A percentile compares a stretch with the other conserved stretches of the same genome.
These are phyloP conservation scores for Pisolithus sp. DNA, from an alignment of 768 basidiomycete species.

Conservation along the genomic window DNA sequence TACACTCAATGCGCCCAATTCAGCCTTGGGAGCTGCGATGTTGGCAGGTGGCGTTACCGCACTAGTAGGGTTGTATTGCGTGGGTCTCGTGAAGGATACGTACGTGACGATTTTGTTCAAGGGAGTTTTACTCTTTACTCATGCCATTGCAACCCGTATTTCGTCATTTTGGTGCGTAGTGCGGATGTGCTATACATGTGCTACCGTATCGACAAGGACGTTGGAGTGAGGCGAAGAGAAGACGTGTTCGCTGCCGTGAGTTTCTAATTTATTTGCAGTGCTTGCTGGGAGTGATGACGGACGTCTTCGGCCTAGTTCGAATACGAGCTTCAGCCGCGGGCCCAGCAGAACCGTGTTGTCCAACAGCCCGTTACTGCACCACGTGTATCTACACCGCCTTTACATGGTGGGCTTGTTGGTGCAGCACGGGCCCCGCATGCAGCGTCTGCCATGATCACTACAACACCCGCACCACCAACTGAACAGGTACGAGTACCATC, in stretches of 20 bases:
- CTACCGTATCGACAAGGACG: conserved; percentile 57
- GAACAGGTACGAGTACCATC: background rate
- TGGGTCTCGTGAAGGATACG: conserved; percentile 75
- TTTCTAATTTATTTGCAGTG: conserved; percentile 1
- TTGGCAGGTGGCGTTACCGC: conserved; percentile 76
- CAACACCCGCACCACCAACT: background rate
- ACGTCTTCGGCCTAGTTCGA: conserved; percentile 28
- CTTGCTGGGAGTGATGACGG: conserved; percentile 2
- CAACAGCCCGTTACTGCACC: background rate
- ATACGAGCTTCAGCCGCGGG: conserved; percentile 29
- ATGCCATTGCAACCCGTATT: background rate
- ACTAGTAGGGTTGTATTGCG: conserved; percentile 76
- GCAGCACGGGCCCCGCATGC: background rate
- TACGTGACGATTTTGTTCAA: conserved; percentile 28
- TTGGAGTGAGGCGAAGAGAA: conserved; percentile 42
- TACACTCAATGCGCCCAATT: conserved; percentile 59
- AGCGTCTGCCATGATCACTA: too few species aligned
- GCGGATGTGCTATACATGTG: conserved; percentile 64
- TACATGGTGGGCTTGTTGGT: background rate
- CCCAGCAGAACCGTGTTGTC: background rate
- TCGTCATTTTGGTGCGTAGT: conserved; percentile 23
- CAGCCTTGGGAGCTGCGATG: conserved; percentile 69
- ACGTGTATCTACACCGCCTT: background rate
- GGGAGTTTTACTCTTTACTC: background rate
- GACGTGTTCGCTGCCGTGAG: conserved; percentile 54